Evolutionary conservation across 2,329 filamentous ascomycete species (phyloP).

Genomic region (Nothophaeocryptopus gaeumannii): DNA sequence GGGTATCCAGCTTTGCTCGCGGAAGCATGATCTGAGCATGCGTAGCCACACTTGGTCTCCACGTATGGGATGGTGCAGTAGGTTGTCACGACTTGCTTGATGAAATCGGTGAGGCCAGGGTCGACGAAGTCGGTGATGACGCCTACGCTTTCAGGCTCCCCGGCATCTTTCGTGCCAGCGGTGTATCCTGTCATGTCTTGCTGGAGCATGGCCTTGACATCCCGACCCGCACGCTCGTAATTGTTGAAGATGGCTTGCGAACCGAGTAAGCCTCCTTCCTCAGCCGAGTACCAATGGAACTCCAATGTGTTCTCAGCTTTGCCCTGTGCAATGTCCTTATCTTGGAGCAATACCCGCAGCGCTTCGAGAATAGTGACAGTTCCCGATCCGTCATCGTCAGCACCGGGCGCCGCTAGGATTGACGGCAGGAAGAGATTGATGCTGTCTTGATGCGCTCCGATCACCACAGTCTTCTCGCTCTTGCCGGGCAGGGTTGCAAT

Average conservation of each 20-base stretch:
- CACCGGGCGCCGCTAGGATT: conserved; percentile 79
- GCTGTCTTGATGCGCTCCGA: conserved; percentile 75
- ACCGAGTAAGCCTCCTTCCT: conserved; percentile 82
- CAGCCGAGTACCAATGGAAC: conserved; percentile 94
- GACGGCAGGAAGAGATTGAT: conserved; percentile 90
- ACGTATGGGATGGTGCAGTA: conserved; percentile 89
- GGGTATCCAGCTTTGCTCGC: conserved; percentile 73
- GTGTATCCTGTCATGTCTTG: conserved; percentile 97
- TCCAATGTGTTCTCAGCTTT: conserved; percentile 82
- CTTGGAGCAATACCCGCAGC: conserved; percentile 69
- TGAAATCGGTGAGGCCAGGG: conserved; percentile 75
- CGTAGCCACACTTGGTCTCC: conserved; percentile 81
- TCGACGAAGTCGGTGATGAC: conserved; percentile 93
- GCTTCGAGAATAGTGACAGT: conserved; percentile 91
- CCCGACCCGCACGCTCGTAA: conserved; percentile 69
- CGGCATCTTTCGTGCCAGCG: conserved; percentile 76
- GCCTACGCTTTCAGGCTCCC: conserved; percentile 79
- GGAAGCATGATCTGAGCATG: conserved; percentile 69
- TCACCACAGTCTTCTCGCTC: conserved; percentile 78
- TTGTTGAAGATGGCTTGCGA: conserved; percentile 84
- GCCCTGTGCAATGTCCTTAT: conserved; percentile 66
- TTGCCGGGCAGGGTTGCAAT: conserved; percentile 88
- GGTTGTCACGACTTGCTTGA: conserved; percentile 80
- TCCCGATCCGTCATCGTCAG: conserved; percentile 89
- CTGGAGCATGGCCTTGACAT: conserved; percentile 94